Conservation (phyloP, 495 filamentous ascomycete genomes). For the Saxophila tyrrhenica region DNA sequence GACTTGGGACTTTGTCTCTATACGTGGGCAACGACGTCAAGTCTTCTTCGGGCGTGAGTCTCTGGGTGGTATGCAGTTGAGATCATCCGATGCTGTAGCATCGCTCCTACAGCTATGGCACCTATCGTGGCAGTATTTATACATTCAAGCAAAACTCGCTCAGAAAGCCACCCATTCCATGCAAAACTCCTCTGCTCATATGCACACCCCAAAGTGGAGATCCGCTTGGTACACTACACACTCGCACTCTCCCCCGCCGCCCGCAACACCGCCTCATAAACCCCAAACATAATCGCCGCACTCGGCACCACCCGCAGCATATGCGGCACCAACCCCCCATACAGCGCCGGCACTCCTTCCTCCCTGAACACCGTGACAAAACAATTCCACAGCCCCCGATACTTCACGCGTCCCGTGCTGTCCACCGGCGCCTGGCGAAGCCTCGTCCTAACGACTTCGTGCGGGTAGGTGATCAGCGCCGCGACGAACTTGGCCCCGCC, state of each 20-base stretch:
- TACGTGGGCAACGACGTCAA: too few relatives aligned
- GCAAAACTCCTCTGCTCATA: background rate
- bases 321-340: slow-evolving; percentile 79
- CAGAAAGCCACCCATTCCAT: background rate
- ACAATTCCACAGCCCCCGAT: slow-evolving; percentile 72
- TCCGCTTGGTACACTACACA: slow-evolving; percentile 11
- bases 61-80: too few relatives aligned
- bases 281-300: slow-evolving; percentile 84
- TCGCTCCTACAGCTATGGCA: too few relatives aligned
- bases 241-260: slow-evolving; percentile 25
- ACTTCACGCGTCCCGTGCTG: slow-evolving; percentile 56
- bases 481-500: slow-evolving; percentile 74
- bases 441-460: slow-evolving; percentile 76
- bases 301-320: slow-evolving; percentile 78
- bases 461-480: slow-evolving; percentile 71
- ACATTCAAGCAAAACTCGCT: too few relatives aligned
- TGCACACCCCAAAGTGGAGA: background rate
- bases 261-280: slow-evolving; percentile 70
- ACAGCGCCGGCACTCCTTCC: slow-evolving; percentile 69
- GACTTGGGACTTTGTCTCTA: too few relatives aligned
- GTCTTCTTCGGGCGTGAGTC: too few relatives aligned
- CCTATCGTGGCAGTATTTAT: too few relatives aligned
- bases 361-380: slow-evolving; percentile 72
- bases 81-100: too few relatives aligned
- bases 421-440: slow-evolving; percentile 68